These are phyloP conservation scores for Xerocomus nothofagi DNA, from an alignment of 1,284 basidiomycete species.

Conservation along the genomic window DNA sequence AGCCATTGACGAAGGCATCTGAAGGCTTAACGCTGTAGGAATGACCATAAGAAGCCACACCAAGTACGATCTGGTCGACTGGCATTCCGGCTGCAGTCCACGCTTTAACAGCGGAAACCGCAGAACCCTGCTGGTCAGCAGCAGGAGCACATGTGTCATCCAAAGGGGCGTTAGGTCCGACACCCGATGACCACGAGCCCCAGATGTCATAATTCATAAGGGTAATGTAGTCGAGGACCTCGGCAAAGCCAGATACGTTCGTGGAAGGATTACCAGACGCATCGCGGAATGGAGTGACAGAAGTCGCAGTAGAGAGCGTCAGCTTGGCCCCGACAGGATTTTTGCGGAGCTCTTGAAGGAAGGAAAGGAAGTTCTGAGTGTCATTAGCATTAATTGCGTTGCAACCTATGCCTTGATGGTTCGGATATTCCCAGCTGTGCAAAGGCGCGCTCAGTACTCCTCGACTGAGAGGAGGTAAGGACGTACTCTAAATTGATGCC, in stretches of 20 bases:
- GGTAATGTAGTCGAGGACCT: constrained; percentile 60
- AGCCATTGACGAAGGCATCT: constrained; percentile 31
- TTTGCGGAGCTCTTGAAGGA: constrained; percentile 49
- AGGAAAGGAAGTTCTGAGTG: constrained; percentile 44
- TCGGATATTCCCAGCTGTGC: constrained; percentile 56
- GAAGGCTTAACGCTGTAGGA: constrained; percentile 39
- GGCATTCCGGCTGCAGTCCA: constrained; percentile 70
- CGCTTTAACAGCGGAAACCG: constrained; percentile 55
- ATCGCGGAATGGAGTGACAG: constrained; percentile 56
- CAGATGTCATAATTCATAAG: constrained; percentile 78
- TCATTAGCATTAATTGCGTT: constrained; percentile 47
- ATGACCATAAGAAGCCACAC: constrained; percentile 60
- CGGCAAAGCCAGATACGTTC: constrained; percentile 47
- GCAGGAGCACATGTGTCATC: constrained; percentile 57
- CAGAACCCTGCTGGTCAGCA: constrained; percentile 59
- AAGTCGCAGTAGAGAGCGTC: constrained; percentile 59
- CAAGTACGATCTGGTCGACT: constrained; percentile 60
- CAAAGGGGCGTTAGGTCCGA: constrained; percentile 73
- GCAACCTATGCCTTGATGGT: constrained; percentile 42
- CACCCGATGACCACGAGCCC: constrained; percentile 48
- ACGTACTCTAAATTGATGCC: constrained; percentile 31
- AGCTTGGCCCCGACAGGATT: constrained; percentile 41
- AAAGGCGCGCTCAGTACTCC: constrained; percentile 1
- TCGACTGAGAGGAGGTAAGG: background rate
- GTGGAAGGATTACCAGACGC: constrained; percentile 49